Percentiles rank a stretch among this genome's conserved stretches.
These are phyloP conservation scores for Heliamphora exappendiculata DNA, from an alignment of 148 eudicot species.

Conservation along the genomic window DNA sequence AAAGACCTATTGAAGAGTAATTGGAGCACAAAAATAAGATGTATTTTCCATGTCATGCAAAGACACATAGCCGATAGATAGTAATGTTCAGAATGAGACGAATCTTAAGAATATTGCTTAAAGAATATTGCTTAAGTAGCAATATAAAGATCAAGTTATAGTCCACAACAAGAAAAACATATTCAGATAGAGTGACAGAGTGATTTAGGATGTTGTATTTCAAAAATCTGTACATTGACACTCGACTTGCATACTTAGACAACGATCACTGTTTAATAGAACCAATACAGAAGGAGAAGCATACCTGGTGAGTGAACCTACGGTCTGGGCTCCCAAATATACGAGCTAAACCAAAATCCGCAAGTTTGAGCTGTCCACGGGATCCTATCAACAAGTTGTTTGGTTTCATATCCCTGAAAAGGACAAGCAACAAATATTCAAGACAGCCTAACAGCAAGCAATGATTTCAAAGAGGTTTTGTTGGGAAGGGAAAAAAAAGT, in stretches of 20 bases:
- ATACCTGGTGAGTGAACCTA: conserved; percentile 92
- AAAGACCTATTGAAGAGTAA: conserved; percentile 56
- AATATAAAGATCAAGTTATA: background rate
- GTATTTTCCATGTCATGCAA: conserved; percentile 4
- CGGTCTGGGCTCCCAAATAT: conserved; percentile 95
- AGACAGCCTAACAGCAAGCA: conserved; percentile 9
- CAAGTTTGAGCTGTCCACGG: conserved; percentile 85
- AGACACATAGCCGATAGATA: background rate
- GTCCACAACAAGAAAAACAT: background rate
- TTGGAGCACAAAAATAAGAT: background rate
- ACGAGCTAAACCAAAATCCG: conserved; percentile 96
- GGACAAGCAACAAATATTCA: conserved; percentile 10
- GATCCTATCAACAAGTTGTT: conserved; percentile 85
- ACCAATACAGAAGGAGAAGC: conserved; percentile 6
- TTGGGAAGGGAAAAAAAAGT: background rate
- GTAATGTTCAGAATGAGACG: background rate
- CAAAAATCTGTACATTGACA: background rate
- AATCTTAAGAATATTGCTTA: no score
- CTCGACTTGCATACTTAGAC: background rate
- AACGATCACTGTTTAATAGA: background rate
- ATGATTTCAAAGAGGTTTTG: conserved; percentile 1
- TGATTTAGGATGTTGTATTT: background rate
- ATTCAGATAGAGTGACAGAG: no score
- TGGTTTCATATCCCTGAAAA: conserved; percentile 93
- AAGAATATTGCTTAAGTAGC: background rate